Percentiles rank a stretch among this genome's conserved stretches.
These are phyloP conservation scores for Penicillium odoratum DNA, from an alignment of 495 filamentous ascomycete genomes.

Conservation along the genomic window DNA sequence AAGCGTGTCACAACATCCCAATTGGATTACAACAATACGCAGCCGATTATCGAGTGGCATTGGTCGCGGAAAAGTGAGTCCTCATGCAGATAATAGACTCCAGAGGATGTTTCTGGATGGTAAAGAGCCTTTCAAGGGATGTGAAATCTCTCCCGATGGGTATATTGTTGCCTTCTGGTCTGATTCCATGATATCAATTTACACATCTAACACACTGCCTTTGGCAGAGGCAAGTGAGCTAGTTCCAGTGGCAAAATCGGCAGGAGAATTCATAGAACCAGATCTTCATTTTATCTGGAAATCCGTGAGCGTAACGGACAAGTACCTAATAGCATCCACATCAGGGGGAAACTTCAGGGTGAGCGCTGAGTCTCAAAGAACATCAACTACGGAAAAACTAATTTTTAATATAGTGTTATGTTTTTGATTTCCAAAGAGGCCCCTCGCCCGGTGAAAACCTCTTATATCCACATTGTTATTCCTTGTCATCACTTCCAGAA, in stretches of 20 bases:
- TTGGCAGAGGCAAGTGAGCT: neutral
- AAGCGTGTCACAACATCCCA: neutral
- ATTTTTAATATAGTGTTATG: neutral
- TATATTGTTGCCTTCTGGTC: constrained; percentile 34
- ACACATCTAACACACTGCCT: constrained; percentile 25
- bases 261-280: neutral
- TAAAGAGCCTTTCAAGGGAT: constrained; percentile 23
- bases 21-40: neutral
- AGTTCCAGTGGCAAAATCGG: neutral
- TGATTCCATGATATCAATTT: constrained; percentile 27
- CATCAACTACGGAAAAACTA: neutral
- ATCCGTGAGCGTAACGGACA: constrained; percentile 7
- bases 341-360: constrained; percentile 11
- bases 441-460: neutral
- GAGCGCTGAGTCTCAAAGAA: neutral
- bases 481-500: constrained; percentile 11
- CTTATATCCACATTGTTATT: neutral
- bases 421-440: constrained; percentile 6
- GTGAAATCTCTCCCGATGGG: constrained; percentile 28
- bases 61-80: neutral
- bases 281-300: constrained; percentile 1
- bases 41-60: neutral
- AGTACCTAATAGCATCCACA: constrained; percentile 7
- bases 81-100: neutral
- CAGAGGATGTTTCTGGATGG: constrained; percentile 5